Base-by-base conservation (phyloP, 441 rosid species). In the Daphne laureola region DNA sequence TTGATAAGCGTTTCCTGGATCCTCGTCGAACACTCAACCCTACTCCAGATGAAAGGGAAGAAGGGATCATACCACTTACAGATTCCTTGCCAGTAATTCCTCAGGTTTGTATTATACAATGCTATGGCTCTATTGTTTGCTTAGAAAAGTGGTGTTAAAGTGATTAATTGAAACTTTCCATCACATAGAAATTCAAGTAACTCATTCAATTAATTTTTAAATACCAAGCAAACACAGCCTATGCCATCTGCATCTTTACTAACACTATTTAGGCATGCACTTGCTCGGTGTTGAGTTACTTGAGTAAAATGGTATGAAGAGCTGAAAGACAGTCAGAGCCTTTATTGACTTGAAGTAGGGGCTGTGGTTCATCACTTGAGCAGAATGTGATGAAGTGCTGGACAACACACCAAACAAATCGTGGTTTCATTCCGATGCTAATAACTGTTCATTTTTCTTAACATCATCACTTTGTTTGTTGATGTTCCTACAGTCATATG, bases 1-100 rank as follows among this genome's bases (percentile, higher is more conserved):
- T 94, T 67, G 99, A 94, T 63, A 94, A 94, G 79, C 94, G 99
- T 31, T 88, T 81, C 59, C 60, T 94, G 67, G 99, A 94, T 76
- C 96, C 99, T 66, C 87, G 99, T 12, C 79, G 99, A 43, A 69
- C 96, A 49, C 38, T 86, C 55, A 86, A 90, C 69, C 99, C 99
- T 12, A 74, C 96, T 12, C 96, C 84, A 81, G 94, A 94, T 25
- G 99, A 94, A 76, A 88, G 67, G 69, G 99, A 94, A 76, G 98
- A 94, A 77, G 99, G 98, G 72, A 74, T 90, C 42, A 73, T 94
- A 54, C 96, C 99, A 25, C 92, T 94, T 36, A 85, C 94, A 0
- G 98, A 94, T 84, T 75, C 92, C 31, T 66, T 94, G 77, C 98
- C 98, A 55, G 82, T 94, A 53, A 79, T 83, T 67, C 88, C 96